phyloP scores from a whole-genome alignment of 1,284 basidiomycete species.

The Tremellales sp. region DNA sequence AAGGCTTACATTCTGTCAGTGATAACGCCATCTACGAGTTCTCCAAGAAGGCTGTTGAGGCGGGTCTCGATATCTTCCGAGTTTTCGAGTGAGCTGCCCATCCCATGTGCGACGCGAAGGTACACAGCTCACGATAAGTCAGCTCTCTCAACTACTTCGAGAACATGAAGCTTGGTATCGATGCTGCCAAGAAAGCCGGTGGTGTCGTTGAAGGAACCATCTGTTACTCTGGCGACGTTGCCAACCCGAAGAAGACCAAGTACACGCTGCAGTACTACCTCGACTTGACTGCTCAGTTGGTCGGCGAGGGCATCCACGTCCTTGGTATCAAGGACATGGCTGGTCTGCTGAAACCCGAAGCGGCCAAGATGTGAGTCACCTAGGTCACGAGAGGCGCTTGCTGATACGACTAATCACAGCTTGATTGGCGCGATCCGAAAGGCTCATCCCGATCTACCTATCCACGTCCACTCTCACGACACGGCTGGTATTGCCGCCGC shows the following conservation, averaged over 20 bases:
- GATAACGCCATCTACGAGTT: slow-evolving; percentile 99
- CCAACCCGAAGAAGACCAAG: slow-evolving; percentile 91
- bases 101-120: background rate
- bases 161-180: slow-evolving; percentile 94
- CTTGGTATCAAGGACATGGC: slow-evolving; percentile 99
- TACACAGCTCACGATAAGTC: background rate
- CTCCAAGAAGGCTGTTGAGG: slow-evolving; percentile 95
- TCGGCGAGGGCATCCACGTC: slow-evolving; percentile 93
- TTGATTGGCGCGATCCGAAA: slow-evolving; percentile 91
- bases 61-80: slow-evolving; percentile 98
- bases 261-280: slow-evolving; percentile 99
- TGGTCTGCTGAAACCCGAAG: slow-evolving; percentile 90
- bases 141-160: slow-evolving; percentile 93
- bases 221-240: slow-evolving; percentile 98
- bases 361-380: slow-evolving; percentile 70
- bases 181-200: slow-evolving; percentile 98
- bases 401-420: slow-evolving; percentile 48
- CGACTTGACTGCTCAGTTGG: slow-evolving; percentile 90
- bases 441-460: slow-evolving; percentile 95
- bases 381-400: background rate
- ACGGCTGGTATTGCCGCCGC: slow-evolving; percentile 97
- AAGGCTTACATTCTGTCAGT: too few species aligned
- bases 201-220: slow-evolving; percentile 97
- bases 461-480: slow-evolving; percentile 99
- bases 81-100: slow-evolving; percentile 71